Evolutionary conservation across 2,329 filamentous ascomycete species (phyloP).

Genomic region (Monosporascus cannonballus): DNA sequence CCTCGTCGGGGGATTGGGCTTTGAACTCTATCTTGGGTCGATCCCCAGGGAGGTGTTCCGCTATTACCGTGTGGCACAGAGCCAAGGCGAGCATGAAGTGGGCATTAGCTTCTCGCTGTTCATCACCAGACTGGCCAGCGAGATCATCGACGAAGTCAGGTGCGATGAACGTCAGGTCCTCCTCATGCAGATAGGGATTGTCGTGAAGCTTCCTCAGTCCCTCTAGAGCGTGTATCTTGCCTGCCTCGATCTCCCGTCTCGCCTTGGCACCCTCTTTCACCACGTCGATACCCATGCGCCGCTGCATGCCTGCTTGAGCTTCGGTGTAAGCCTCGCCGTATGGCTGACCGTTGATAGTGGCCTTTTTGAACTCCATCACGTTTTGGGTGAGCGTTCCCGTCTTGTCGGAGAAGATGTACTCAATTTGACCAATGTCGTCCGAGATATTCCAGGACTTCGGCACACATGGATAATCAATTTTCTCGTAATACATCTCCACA

Average conservation of each 20-base stretch:
- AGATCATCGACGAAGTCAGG: slow-evolving; percentile 85
- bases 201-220: slow-evolving; percentile 71
- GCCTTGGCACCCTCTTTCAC: slow-evolving; percentile 72
- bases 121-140: slow-evolving; percentile 65
- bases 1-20: slow-evolving; percentile 94
- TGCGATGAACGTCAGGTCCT: slow-evolving; percentile 86
- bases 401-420: slow-evolving; percentile 98
- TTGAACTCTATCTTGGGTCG: slow-evolving; percentile 90
- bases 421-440: slow-evolving; percentile 94
- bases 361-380: slow-evolving; percentile 99
- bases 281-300: slow-evolving; percentile 79
- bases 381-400: slow-evolving; percentile 87
- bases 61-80: slow-evolving; percentile 94
- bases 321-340: slow-evolving; percentile 98
- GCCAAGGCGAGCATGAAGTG: slow-evolving; percentile 93
- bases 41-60: slow-evolving; percentile 84
- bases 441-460: slow-evolving; percentile 99
- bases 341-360: slow-evolving; percentile 88
- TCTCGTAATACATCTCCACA: slow-evolving; percentile 93
- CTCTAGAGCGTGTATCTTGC: slow-evolving; percentile 66
- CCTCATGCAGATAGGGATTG: slow-evolving; percentile 87
- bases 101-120: slow-evolving; percentile 72
- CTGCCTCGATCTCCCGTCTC: slow-evolving; percentile 70
- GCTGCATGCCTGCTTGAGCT: slow-evolving; percentile 93
- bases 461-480: slow-evolving; percentile 87